These are phyloP conservation scores for Passalora sequoiae DNA, from an alignment of 2,329 filamentous ascomycete species.

Conservation along the genomic window DNA sequence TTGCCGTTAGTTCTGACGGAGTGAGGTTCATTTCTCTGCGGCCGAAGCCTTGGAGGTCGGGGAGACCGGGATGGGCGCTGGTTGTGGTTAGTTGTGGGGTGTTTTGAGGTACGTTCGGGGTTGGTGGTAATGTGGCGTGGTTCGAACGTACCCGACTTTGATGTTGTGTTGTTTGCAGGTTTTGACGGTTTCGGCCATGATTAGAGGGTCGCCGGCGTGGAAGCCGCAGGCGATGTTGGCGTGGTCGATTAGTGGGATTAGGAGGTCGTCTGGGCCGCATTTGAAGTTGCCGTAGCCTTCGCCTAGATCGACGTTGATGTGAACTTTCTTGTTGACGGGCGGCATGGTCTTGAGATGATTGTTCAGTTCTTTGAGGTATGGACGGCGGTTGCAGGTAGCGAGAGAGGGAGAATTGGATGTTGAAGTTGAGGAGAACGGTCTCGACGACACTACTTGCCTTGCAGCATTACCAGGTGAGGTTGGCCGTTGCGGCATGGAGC, in stretches of 20 bases:
- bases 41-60: constrained; percentile 62
- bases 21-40: constrained; percentile 57
- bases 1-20: constrained; percentile 36
- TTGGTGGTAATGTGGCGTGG: too few species aligned
- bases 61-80: constrained; percentile 60
- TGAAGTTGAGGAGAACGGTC: too few species aligned
- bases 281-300: constrained; percentile 50
- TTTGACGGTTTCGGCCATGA: constrained; percentile 57
- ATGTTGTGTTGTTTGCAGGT: constrained; percentile 55
- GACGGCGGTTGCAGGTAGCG: too few species aligned
- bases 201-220: constrained; percentile 53
- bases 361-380: too few species aligned
- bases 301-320: constrained; percentile 52
- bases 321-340: constrained; percentile 48
- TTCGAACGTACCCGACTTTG: too few species aligned
- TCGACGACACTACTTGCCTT: too few species aligned
- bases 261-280: constrained; percentile 54
- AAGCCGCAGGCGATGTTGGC: constrained; percentile 47
- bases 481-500: constrained; percentile 4
- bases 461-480: neutral
- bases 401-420: too few species aligned
- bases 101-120: too few species aligned
- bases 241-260: constrained; percentile 57
- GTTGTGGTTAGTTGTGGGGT: too few species aligned
- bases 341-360: constrained; percentile 39